These are phyloP conservation scores for Pichia nanzhaoensis DNA, from an alignment of 805 yeast species.

Conservation along the genomic window DNA sequence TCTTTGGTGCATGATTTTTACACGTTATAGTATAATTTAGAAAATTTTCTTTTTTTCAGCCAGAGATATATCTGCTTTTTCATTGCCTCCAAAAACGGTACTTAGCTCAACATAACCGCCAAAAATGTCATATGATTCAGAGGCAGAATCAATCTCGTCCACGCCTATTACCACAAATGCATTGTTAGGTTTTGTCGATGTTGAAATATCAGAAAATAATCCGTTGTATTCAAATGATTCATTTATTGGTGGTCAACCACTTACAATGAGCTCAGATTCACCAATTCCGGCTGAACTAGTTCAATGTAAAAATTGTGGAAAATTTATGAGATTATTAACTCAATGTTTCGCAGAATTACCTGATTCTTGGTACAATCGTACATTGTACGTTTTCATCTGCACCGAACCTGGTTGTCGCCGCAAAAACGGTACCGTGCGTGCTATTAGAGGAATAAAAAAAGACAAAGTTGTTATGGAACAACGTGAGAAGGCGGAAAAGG, in stretches of 20 bases:
- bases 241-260: slow-evolving; percentile 73
- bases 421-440: slow-evolving; percentile 63
- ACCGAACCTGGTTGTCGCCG: slow-evolving; percentile 55
- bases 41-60: no score
- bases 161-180: slow-evolving; percentile 30
- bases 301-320: slow-evolving; percentile 60
- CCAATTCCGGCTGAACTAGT: slow-evolving; percentile 47
- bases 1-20: no score
- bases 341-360: slow-evolving; percentile 82
- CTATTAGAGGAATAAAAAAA: slow-evolving; percentile 67
- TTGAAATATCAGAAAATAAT: slow-evolving; percentile 44
- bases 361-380: slow-evolving; percentile 67
- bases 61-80: no score
- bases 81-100: no score
- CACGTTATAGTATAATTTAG: no score
- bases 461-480: slow-evolving; percentile 44
- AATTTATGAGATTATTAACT: slow-evolving; percentile 55
- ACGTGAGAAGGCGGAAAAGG: slow-evolving; percentile 35
- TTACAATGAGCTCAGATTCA: slow-evolving; percentile 61
- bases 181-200: slow-evolving; percentile 59
- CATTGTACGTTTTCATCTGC: slow-evolving; percentile 77
- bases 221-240: slow-evolving; percentile 53
- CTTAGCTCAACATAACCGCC: no score
- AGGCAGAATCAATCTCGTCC: slow-evolving; percentile 14
- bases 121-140: slow-evolving; percentile 14